Evolutionary conservation across 495 filamentous ascomycete species (phyloP).

Genomic region (Bacidia rubella): DNA sequence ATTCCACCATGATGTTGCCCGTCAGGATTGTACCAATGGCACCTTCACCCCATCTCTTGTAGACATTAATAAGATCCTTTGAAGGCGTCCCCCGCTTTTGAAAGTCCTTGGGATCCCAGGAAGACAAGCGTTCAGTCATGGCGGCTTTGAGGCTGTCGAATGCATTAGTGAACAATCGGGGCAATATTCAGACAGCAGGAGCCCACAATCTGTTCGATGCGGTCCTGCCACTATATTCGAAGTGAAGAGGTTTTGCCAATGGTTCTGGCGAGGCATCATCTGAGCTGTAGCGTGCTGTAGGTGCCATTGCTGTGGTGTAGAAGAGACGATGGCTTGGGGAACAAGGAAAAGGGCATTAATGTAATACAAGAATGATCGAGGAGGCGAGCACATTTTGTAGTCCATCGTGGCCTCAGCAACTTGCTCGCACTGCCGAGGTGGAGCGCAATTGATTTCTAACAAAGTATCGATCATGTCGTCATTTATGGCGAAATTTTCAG

Average conservation of each 20-base stretch:
- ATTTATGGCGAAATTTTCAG: too few species aligned
- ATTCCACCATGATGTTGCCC: constrained; percentile 50
- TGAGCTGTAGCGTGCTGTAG: constrained; percentile 19
- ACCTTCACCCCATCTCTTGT: constrained; percentile 46
- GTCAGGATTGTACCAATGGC: constrained; percentile 43
- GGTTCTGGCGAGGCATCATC: constrained; percentile 29
- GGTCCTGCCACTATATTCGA: constrained; percentile 41
- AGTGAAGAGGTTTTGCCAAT: constrained; percentile 41
- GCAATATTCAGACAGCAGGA: neutral
- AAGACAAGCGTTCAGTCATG: constrained; percentile 47
- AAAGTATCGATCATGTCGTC: too few species aligned
- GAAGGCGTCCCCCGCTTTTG: constrained; percentile 42
- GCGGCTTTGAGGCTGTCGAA: constrained; percentile 42
- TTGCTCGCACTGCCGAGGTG: too few species aligned
- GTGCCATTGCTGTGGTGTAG: constrained; percentile 10
- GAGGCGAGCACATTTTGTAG: too few species aligned
- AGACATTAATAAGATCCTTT: constrained; percentile 41
- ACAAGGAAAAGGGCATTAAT: too few species aligned
- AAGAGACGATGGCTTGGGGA: too few species aligned
- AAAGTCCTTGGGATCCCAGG: constrained; percentile 38
- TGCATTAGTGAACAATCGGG: neutral
- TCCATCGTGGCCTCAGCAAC: too few species aligned
- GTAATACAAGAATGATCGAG: too few species aligned
- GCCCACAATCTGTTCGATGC: constrained; percentile 36
- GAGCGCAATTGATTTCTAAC: too few species aligned